Base-by-base conservation (phyloP, 306 rosid species). In the Gleditsia sinensis region DNA sequence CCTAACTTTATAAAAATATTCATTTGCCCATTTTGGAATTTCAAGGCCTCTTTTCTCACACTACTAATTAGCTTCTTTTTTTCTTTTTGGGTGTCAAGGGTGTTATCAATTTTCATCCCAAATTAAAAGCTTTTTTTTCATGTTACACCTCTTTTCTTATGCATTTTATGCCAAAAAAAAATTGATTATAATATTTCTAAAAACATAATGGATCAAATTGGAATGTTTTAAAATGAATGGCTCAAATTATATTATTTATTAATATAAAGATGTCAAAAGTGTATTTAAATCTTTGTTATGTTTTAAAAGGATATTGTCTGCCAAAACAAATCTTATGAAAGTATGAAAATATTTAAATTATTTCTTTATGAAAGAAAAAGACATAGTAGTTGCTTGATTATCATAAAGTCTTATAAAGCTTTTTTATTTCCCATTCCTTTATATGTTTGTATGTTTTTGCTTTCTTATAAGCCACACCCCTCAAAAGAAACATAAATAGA, bases 1-100 rank as follows among this genome's bases (percentile, higher is more conserved):
- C 57, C 85, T 76, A 76, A 78, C 79, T 39, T 49, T 76, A 2
- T n/a, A 37, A 56, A 71, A 3, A 23, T 36, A 45, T 76, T 58
- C 40, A 65, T 65, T 66, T 56, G 3, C 42, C 37, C 21, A 66
- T 30, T 25, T 65, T 48, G 9, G 53, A 1, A 23, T 21, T 58
- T 24, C 65, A 32, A 25, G 9, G 21, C 9, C 54, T 45, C 48
- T 48, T 25, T n/a, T n/a, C n/a, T n/a, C n/a, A n/a, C n/a, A n/a
- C n/a, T n/a, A n/a, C n/a, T 45, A 14, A 45, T 14, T 40, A n/a
- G 25, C 43, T 59, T 17, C 5, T 32, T 33, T 59, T 33, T 39
- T 32, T 12, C 13, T 11, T 13, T n/a, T n/a, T n/a, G n/a, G n/a
- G n/a, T n/a, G n/a, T n/a, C n/a, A n/a, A n/a, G n/a, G n/a, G n/a